phyloP scores from a whole-genome alignment of 2,329 filamentous ascomycete species.

The Leptographium procerum region DNA sequence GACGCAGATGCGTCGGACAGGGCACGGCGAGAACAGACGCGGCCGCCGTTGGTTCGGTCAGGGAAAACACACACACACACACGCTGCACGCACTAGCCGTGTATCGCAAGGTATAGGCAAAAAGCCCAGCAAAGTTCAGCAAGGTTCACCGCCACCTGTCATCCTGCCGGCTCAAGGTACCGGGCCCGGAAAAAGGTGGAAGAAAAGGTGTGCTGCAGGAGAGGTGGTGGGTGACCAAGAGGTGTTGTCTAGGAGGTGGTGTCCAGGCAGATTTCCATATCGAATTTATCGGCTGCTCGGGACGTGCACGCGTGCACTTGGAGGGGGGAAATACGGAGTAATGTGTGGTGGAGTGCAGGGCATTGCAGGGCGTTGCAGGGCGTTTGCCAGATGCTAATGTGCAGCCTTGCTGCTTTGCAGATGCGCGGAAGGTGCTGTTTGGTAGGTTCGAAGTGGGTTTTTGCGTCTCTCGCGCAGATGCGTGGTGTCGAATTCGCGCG shows the following conservation, averaged over 20 bases:
- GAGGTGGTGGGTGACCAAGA: too few relatives aligned
- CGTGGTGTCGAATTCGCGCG: slow-evolving; percentile 4
- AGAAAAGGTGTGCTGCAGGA: neutral
- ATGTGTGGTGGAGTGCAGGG: neutral
- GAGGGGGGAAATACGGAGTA: neutral
- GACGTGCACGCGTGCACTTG: slow-evolving; percentile 1
- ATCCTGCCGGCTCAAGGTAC: neutral
- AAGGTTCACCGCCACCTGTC: neutral
- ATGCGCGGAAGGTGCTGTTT: neutral
- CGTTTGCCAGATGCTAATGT: too few relatives aligned
- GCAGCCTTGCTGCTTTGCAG: slow-evolving; percentile 7
- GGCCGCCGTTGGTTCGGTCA: slow-evolving; percentile 1
- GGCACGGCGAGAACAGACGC: neutral
- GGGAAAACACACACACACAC: too few relatives aligned
- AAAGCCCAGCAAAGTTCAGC: too few relatives aligned
- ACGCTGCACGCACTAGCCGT: neutral
- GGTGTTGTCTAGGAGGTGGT: too few relatives aligned
- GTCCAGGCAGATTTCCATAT: neutral
- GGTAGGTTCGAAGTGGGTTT: neutral
- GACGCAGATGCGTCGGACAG: slow-evolving; percentile 10
- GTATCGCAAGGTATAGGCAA: too few relatives aligned
- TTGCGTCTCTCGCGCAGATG: slow-evolving; percentile 2
- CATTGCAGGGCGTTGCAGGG: too few relatives aligned
- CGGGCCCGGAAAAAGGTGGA: neutral
- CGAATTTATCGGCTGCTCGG: neutral